Conservation (phyloP, 345 rosid species). For the Pseudoturritis turrita region DNA sequence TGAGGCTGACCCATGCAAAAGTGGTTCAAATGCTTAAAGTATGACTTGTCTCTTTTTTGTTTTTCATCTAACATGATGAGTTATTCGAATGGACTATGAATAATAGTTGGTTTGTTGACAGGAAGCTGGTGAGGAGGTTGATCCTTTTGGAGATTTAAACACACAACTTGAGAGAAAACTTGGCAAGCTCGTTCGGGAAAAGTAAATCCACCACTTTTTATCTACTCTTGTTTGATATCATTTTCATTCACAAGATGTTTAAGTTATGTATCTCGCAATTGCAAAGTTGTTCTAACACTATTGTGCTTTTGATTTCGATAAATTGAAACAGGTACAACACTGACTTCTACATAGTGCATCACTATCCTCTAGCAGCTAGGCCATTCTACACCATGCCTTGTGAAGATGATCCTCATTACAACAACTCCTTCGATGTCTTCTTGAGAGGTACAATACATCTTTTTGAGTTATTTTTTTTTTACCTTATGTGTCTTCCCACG, state of each 20-base stretch:
- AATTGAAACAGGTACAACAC: no score
- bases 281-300: no score
- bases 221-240: no score
- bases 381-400: constrained; percentile 97
- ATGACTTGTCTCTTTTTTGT: constrained; percentile 10
- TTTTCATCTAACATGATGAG: not conserved
- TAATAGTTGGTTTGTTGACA: constrained; percentile 25
- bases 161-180: constrained; percentile 86
- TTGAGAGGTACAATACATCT: constrained; percentile 79
- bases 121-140: constrained; percentile 84
- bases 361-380: constrained; percentile 76
- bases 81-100: not conserved
- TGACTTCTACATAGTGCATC: constrained; percentile 77
- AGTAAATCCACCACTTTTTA: no score
- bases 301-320: no score
- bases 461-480: not conserved
- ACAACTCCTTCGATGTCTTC: constrained; percentile 93
- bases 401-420: constrained; percentile 65
- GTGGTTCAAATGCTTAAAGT: constrained; percentile 91
- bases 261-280: no score
- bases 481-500: not conserved
- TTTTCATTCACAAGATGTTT: no score
- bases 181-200: constrained; percentile 80
- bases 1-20: constrained; percentile 71
- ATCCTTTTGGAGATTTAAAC: constrained; percentile 87